These are phyloP conservation scores for Silene coronaria DNA, from an alignment of 179 eudicot species.

Conservation along the genomic window DNA sequence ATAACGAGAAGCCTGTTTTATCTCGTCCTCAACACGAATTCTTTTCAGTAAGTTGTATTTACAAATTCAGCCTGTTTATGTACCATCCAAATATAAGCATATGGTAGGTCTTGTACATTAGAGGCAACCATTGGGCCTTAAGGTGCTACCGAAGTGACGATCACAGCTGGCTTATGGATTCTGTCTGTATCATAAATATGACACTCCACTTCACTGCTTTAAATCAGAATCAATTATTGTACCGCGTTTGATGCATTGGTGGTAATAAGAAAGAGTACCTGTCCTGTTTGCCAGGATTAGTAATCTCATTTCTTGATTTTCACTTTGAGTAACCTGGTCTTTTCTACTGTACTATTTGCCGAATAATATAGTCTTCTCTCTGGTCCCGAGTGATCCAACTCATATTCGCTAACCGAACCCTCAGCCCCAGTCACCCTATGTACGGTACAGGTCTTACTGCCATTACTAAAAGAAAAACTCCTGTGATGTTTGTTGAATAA, in stretches of 20 bases:
- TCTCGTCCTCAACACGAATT: conserved; percentile 98
- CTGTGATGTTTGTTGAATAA: not conserved
- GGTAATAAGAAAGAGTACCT: not conserved
- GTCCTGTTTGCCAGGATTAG: not conserved
- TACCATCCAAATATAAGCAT: not conserved
- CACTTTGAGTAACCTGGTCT: not conserved
- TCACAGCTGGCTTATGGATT: not conserved
- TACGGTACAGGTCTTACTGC: not conserved
- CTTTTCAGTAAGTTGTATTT: conserved; percentile 45
- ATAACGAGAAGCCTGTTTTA: conserved; percentile 92
- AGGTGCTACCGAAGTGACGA: not conserved
- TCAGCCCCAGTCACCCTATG: not conserved
- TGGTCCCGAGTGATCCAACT: not conserved
- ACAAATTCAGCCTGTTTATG: not conserved
- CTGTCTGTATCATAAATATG: not conserved
- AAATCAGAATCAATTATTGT: not conserved
- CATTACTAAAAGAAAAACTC: not conserved
- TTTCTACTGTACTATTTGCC: no score
- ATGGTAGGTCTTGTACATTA: not conserved
- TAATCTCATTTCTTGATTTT: not conserved
- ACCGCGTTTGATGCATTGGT: not conserved
- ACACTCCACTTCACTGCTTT: not conserved
- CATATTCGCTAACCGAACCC: not conserved
- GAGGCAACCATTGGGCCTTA: not conserved
- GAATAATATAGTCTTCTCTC: not conserved